Conservation (phyloP, 495 filamentous ascomycete genomes). For the Aspergillus carlsbadensis region DNA sequence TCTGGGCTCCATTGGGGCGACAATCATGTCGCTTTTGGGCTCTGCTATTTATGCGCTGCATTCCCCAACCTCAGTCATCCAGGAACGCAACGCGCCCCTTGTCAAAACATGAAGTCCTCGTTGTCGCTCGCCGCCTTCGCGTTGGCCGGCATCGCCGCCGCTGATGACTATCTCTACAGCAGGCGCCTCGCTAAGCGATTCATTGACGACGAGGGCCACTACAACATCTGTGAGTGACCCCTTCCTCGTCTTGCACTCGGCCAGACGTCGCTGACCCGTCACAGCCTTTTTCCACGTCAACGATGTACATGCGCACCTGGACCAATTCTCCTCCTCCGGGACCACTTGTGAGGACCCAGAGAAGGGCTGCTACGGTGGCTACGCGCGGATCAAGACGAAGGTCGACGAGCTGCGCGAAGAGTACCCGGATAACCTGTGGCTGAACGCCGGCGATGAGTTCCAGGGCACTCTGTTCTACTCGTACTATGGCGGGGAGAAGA, state of each 20-base stretch:
- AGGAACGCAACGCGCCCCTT: background rate
- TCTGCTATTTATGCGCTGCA: background rate
- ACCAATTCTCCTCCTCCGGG: constrained; percentile 1
- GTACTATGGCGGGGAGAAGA: constrained; percentile 6
- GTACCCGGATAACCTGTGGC: constrained; percentile 6
- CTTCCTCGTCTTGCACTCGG: background rate
- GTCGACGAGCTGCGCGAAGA: background rate
- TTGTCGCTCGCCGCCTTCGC: constrained; percentile 1
- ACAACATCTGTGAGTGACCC: constrained; percentile 2
- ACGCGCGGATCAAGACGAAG: constrained; percentile 7
- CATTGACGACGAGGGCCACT: constrained; percentile 1
- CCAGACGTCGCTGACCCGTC: background rate
- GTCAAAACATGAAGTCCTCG: background rate
- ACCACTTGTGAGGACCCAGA: constrained; percentile 2
- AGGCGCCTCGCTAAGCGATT: constrained; percentile 1
- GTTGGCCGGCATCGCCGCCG: background rate
- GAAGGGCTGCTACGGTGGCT: constrained; percentile 5
- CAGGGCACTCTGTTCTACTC: constrained; percentile 5
- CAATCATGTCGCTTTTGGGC: background rate
- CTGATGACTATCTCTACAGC: constrained; percentile 9
- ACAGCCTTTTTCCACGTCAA: constrained; percentile 7
- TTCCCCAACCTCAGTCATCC: background rate
- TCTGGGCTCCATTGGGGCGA: background rate
- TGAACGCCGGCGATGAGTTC: constrained; percentile 7
- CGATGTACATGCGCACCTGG: constrained; percentile 6